Evolutionary conservation across 768 basidiomycete genomes (phyloP).

Genomic region (Rhodotorula babjevae): DNA sequence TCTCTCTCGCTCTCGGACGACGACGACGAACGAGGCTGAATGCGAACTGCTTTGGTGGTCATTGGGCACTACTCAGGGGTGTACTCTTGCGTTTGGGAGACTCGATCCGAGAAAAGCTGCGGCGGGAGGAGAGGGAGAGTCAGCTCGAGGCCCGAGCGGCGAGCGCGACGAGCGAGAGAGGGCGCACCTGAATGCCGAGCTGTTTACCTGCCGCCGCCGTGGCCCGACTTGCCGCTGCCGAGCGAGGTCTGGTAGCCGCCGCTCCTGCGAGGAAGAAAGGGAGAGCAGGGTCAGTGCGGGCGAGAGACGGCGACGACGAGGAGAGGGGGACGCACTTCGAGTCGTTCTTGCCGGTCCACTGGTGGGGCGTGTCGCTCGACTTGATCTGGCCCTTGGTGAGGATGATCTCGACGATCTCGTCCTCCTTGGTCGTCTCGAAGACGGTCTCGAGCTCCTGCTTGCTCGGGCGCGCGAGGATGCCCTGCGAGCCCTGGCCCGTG

Average conservation of each 20-base stretch:
- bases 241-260: conserved; percentile 2
- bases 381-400: conserved; percentile 64
- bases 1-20: neutral
- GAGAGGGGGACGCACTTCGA: conserved; percentile 1
- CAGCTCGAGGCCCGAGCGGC: too few species aligned
- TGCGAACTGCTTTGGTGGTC: neutral
- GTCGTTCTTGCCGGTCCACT: conserved; percentile 25
- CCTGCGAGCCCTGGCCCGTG: conserved; percentile 64
- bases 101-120: neutral
- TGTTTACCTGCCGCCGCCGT: neutral
- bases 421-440: conserved; percentile 64
- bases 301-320: too few species aligned
- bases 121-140: too few species aligned
- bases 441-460: conserved; percentile 73
- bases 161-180: neutral
- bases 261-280: neutral
- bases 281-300: neutral
- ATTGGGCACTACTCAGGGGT: neutral
- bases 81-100: neutral
- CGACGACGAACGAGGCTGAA: neutral
- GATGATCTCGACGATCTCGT: conserved; percentile 59
- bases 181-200: neutral
- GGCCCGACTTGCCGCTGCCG: neutral
- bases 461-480: conserved; percentile 67
- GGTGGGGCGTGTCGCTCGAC: conserved; percentile 8